Evolutionary conservation across 805 yeast species (phyloP).

Genomic region (Ogataea thermomethanolica): DNA sequence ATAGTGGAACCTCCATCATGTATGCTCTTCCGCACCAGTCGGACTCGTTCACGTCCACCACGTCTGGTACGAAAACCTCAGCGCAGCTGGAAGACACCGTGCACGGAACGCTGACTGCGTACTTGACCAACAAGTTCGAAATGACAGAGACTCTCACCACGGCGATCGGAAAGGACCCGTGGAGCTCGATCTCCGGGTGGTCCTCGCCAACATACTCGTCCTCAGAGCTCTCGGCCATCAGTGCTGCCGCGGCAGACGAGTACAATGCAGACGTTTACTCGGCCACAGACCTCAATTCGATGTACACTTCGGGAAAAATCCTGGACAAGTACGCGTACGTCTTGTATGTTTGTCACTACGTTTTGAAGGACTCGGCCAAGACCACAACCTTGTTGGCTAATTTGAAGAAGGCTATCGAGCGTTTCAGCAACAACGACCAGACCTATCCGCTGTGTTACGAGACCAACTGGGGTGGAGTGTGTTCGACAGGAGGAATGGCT

Average conservation of each 20-base stretch:
- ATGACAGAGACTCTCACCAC: slow-evolving; percentile 44
- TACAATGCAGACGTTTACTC: slow-evolving; percentile 41
- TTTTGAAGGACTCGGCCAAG: slow-evolving; percentile 52
- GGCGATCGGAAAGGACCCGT: slow-evolving; percentile 48
- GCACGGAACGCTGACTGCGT: slow-evolving; percentile 47
- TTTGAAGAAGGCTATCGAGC: slow-evolving; percentile 61
- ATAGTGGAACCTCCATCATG: slow-evolving; percentile 40
- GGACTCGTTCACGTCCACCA: slow-evolving; percentile 34
- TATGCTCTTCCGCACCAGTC: slow-evolving; percentile 54
- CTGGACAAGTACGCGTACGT: slow-evolving; percentile 86
- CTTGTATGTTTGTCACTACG: slow-evolving; percentile 62
- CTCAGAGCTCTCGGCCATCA: slow-evolving; percentile 21
- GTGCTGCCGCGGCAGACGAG: slow-evolving; percentile 37
- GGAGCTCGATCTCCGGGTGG: slow-evolving; percentile 45
- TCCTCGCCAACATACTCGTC: slow-evolving; percentile 20
- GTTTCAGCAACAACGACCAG: slow-evolving; percentile 66
- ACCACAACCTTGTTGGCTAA: slow-evolving; percentile 51
- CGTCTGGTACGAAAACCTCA: slow-evolving; percentile 31
- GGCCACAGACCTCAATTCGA: slow-evolving; percentile 43
- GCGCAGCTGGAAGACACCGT: slow-evolving; percentile 46
- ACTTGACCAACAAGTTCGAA: slow-evolving; percentile 37
- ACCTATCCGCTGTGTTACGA: slow-evolving; percentile 71
- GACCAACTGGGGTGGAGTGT: slow-evolving; percentile 66
- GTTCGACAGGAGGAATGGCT: slow-evolving; percentile 57
- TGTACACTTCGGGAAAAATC: slow-evolving; percentile 81